These are phyloP conservation scores for Trichoderma breve DNA, from an alignment of 2,329 filamentous ascomycete species.

Conservation along the genomic window DNA sequence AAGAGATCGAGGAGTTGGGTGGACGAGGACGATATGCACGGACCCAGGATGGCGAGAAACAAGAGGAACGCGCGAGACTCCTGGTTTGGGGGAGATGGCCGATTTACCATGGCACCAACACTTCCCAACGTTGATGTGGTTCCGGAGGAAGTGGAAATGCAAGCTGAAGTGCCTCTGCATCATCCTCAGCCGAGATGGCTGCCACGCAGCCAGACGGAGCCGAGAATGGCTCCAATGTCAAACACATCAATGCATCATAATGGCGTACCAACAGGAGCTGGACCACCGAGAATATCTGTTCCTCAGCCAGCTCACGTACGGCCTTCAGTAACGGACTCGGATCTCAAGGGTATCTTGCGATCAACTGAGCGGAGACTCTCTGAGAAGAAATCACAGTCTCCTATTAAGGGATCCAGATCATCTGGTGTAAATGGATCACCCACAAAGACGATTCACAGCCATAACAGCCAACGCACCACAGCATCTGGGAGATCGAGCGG, in stretches of 20 bases:
- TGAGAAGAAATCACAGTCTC: constrained; percentile 36
- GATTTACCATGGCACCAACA: constrained; percentile 37
- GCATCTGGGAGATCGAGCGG: constrained; percentile 20
- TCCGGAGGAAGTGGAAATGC: constrained; percentile 25
- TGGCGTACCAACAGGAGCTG: constrained; percentile 5
- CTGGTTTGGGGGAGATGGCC: constrained; percentile 35
- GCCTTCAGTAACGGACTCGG: constrained; percentile 42
- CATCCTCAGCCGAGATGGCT: constrained; percentile 5
- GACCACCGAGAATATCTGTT: constrained; percentile 12
- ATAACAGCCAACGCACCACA: constrained; percentile 5
- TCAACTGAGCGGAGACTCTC: constrained; percentile 52
- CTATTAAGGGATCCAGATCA: constrained; percentile 30
- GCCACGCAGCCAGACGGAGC: constrained; percentile 4
- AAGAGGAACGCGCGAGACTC: constrained; percentile 29
- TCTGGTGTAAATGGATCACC: constrained; percentile 27
- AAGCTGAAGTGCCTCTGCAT: background rate
- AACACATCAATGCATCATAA: background rate
- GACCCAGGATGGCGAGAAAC: constrained; percentile 39
- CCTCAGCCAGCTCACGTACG: constrained; percentile 25
- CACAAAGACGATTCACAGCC: constrained; percentile 22
- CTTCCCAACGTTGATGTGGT: constrained; percentile 34
- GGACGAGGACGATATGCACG: constrained; percentile 48
- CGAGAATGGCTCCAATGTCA: background rate
- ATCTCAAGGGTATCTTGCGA: constrained; percentile 50
- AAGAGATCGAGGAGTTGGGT: constrained; percentile 42